phyloP scores from a whole-genome alignment of 106 monocot genomes.

The Triglochin maritima region DNA sequence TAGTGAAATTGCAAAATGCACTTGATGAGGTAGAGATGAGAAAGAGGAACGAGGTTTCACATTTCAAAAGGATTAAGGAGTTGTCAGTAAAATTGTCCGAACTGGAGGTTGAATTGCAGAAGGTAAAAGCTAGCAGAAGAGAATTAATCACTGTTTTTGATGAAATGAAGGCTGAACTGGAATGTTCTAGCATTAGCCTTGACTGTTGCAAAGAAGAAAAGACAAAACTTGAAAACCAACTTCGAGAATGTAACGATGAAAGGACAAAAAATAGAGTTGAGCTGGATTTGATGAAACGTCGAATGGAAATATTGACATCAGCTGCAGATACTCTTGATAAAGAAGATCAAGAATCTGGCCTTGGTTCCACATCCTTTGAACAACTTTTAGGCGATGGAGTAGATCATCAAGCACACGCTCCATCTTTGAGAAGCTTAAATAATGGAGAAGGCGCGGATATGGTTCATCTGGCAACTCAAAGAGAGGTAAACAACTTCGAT shows the following conservation, averaged over 20 bases:
- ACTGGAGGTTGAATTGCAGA: constrained; percentile 55
- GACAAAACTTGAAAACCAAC: constrained; percentile 53
- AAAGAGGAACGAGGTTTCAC: constrained; percentile 64
- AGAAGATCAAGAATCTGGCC: constrained; percentile 13
- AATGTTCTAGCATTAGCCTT: constrained; percentile 62
- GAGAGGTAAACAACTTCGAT: neutral
- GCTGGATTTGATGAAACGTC: constrained; percentile 77
- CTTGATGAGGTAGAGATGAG: constrained; percentile 73
- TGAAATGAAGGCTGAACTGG: constrained; percentile 72
- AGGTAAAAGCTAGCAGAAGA: constrained; percentile 35
- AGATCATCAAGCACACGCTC: constrained; percentile 8
- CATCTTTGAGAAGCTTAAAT: constrained; percentile 8
- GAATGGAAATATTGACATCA: constrained; percentile 65
- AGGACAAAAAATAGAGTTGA: constrained; percentile 59
- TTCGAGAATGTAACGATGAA: constrained; percentile 74
- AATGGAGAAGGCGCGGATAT: constrained; percentile 2
- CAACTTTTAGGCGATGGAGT: constrained; percentile 36
- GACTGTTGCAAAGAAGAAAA: constrained; percentile 96
- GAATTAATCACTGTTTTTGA: constrained; percentile 65
- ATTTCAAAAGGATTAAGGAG: constrained; percentile 72
- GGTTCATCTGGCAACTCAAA: constrained; percentile 2
- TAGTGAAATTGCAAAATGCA: constrained; percentile 84
- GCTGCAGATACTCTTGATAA: constrained; percentile 20
- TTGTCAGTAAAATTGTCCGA: constrained; percentile 45
- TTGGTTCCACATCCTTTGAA: constrained; percentile 37